Base-by-base conservation (phyloP, 495 filamentous ascomycete genomes). In the Lasiosphaeria hispida region DNA sequence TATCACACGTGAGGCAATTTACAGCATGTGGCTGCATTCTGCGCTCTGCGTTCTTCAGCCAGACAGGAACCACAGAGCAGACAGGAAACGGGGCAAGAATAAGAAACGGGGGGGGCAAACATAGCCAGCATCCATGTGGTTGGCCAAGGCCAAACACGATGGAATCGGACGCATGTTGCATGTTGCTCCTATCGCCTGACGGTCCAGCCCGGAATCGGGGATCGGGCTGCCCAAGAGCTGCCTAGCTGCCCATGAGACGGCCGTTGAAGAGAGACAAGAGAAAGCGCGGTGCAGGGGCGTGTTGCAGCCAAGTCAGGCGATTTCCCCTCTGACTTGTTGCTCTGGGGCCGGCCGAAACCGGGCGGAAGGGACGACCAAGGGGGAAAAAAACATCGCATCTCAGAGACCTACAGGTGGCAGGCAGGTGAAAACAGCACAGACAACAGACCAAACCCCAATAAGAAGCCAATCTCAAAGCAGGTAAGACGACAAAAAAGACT, bases 321-420 rank as follows among this genome's bases (percentile, higher is more conserved):
- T 14, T 39, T 30, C 23, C 23, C 7, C 35, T 37, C 35, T 55
- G 53, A 34, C 17, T 33, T 30, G 23, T 30, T 30, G 23, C 34
- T 45, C 33, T 30, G 14, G n/a, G 37, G 23, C 47, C 53, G 53
- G 53, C 53, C 53, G 53, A 55, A 55, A 55, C 53, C 53, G 53
- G 53, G 42, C 41, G 35, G 35, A 35, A n/a, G 34, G 51, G 13
- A 18, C 14, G 23, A 23, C 38, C 37, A 10, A 34, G 19, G 10
- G 11, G 45, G 45, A 33, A 19, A 23, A 45, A 51, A 51, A 51
- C 48, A 51, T 36, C 48, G 48, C 48, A 51, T 37, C 42, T 10
- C 10, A 10, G 41, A 14, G 41, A 14, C 18, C 42, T 44, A 19
- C 4, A 4, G 15, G 15, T 44, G 42, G 42, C 43, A 11, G 15